Percentiles rank a stretch among this genome's conserved stretches.
These are phyloP conservation scores for Colletotrichum cordylinicola DNA, from an alignment of 2,329 filamentous ascomycete species.

Conservation along the genomic window DNA sequence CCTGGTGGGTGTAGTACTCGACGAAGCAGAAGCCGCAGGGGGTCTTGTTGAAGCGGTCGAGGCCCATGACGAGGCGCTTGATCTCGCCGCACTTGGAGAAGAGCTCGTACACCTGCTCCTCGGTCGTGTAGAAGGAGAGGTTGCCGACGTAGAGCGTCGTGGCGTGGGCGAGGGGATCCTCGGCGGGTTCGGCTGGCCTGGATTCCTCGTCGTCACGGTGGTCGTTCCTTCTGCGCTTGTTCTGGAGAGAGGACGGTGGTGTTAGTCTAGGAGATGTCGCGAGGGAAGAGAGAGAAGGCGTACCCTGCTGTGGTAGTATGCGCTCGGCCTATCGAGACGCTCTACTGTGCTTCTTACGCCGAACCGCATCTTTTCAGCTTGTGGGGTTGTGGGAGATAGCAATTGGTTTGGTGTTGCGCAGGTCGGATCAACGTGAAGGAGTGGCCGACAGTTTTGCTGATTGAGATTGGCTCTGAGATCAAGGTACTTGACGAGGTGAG, in stretches of 20 bases:
- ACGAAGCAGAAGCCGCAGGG: slow-evolving; percentile 99
- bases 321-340: slow-evolving; percentile 90
- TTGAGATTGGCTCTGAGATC: background rate
- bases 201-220: slow-evolving; percentile 64
- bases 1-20: slow-evolving; percentile 97
- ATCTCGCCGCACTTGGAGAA: slow-evolving; percentile 98
- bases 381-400: background rate
- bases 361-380: slow-evolving; percentile 45
- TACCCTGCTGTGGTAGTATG: slow-evolving; percentile 88
- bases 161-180: slow-evolving; percentile 84
- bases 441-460: background rate
- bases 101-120: slow-evolving; percentile 97
- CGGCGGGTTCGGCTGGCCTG: slow-evolving; percentile 56
- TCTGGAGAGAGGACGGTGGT: slow-evolving; percentile 47
- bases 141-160: slow-evolving; percentile 98
- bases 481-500: background rate
- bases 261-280: background rate
- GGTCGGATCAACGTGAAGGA: background rate
- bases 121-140: slow-evolving; percentile 97
- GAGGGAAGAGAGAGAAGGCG: slow-evolving; percentile 26
- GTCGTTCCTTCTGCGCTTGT: slow-evolving; percentile 72
- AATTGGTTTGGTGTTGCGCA: slow-evolving; percentile 5
- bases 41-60: slow-evolving; percentile 96
- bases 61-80: slow-evolving; percentile 96
- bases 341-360: slow-evolving; percentile 77